Percentiles rank a stretch among this genome's conserved stretches.
These are phyloP conservation scores for Corchorus olitorius DNA, from an alignment of 345 rosid genomes.

Conservation along the genomic window DNA sequence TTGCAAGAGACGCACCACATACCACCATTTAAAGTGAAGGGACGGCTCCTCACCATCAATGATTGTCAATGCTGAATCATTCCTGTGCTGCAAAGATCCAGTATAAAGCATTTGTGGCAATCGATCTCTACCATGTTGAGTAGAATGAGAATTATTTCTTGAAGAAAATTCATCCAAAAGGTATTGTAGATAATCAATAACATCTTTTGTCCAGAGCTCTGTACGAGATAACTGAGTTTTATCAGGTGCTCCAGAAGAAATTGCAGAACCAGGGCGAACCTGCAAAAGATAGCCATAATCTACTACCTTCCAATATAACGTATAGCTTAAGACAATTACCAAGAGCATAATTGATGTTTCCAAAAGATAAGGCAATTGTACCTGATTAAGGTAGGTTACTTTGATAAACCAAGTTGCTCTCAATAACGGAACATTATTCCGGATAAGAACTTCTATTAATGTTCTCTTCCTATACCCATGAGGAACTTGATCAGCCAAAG, in stretches of 20 bases:
- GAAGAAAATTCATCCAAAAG: conserved; percentile 78
- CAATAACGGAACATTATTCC: conserved; percentile 91
- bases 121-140: conserved; percentile 64
- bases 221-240: conserved; percentile 66
- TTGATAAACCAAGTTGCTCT: conserved; percentile 98
- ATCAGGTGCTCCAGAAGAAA: conserved; percentile 69
- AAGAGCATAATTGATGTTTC: not conserved
- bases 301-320: conserved; percentile 23
- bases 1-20: conserved; percentile 86
- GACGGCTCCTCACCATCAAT: conserved; percentile 84
- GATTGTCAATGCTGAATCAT: conserved; percentile 51
- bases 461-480: conserved; percentile 70
- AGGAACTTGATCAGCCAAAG: conserved; percentile 93
- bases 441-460: conserved; percentile 87
- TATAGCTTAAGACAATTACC: not conserved
- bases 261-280: conserved; percentile 68
- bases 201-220: conserved; percentile 97
- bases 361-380: conserved; percentile 24
- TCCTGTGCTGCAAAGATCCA: conserved; percentile 60
- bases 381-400: conserved; percentile 98
- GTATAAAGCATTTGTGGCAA: conserved; percentile 67
- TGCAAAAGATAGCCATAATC: conserved; percentile 47
- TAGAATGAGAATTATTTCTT: conserved; percentile 61
- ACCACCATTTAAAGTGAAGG: conserved; percentile 90
- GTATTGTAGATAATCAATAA: conserved; percentile 81